Base-by-base conservation (phyloP, 257 asterid genomes). In the Lavandula angustifolia region DNA sequence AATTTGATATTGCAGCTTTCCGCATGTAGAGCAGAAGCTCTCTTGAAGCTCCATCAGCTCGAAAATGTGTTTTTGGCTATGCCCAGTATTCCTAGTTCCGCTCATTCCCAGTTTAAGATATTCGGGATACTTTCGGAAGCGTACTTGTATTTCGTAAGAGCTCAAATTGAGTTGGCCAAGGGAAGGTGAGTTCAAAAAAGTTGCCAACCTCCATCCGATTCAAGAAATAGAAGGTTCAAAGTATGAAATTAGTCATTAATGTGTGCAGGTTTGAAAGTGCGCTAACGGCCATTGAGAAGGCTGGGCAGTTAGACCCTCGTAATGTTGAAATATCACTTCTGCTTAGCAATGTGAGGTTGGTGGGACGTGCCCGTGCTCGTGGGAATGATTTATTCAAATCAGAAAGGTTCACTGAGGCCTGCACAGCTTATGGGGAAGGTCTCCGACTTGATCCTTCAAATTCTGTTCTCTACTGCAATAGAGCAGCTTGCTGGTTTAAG, bases 401-500 rank as follows among this genome's bases (percentile, higher is more conserved):
- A 1, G 97, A 89, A 69, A 87, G 99, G 81, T 86, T 62, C 52
- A 87, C 99, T 0, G 99, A 89, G 75, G 99, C 99, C 8, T 89
- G 95, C 81, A 73, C 88, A 9, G 97, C 97, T 13, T 92, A 92
- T 47, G 88, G 81, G 27, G 97, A 92, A 51, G 99, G 99, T 59
- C 89, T 92, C 56, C 78, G 72, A 57, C 69, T 80, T 7, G 97
- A 92, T 75, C 86, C 96, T 53, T 78, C 87, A 13, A 92, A 85
- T 70, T 79, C 99, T n/a, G 86, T 92, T 64, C 87, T 92, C 54
- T 92, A 81, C 71, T 89, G 97, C 86, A 92, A 92, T 61, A 81
- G 97, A 81, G 97, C 99, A 1, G 99, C 99, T 79, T 92, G 99
- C 64, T 84, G 94, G 96, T 84, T 80, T 77, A 92, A 85, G 85